Evolutionary conservation across 192 early-diverging fungal species (phyloP), one percentile per base, ranked within the genome.

Genomic region (Chytriomyces sp.): DNA sequence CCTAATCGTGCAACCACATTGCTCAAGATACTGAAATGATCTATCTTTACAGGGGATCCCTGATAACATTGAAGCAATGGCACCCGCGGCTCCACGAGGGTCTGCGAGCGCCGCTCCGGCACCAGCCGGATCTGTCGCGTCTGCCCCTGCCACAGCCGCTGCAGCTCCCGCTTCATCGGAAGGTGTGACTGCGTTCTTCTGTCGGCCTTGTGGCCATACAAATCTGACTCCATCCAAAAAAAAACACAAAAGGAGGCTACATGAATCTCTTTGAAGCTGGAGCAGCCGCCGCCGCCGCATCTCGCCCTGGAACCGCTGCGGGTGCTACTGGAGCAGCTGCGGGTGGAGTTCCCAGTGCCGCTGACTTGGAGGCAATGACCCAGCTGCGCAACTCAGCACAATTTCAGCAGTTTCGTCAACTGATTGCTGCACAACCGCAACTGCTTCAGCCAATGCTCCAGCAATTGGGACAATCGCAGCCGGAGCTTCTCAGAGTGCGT

Each of bases 381-480:
- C 77, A 84, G 55, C 77, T 98, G 68, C 80, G 91, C 72, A 87
- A 90, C 54, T 85, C 88, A 53, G 92, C 93, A 34, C 94, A 97
- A 75, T 96, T 98, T 77, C 92, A 94, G 73, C 90, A 95, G 75
- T 87, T 99, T 39, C 92, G 94, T 57, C 89, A 92, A 75, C 69
- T 96, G 64, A 89, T 97, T 26, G 93, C 91, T 56, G 76, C 83
- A 14, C 92, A 98, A 81, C 96, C 96, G 52, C 83, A 87, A 22
- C 81, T 97, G 73, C 81, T 99, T 49, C 89, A 92, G 75, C 92
- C 93, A 44, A 82, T 99, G 28, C 80, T 99, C 68, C 81, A 89
- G 59, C 90, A 95, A 77, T 78, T 98, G 64, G 93, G 89, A 1
- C 86, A 88, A 78, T 83, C 87, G 49, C 93, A 97, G 71, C 96